These are phyloP conservation scores for Globisporangium paddicum DNA, from an alignment of 352 stramenopile species.

Conservation along the genomic window DNA sequence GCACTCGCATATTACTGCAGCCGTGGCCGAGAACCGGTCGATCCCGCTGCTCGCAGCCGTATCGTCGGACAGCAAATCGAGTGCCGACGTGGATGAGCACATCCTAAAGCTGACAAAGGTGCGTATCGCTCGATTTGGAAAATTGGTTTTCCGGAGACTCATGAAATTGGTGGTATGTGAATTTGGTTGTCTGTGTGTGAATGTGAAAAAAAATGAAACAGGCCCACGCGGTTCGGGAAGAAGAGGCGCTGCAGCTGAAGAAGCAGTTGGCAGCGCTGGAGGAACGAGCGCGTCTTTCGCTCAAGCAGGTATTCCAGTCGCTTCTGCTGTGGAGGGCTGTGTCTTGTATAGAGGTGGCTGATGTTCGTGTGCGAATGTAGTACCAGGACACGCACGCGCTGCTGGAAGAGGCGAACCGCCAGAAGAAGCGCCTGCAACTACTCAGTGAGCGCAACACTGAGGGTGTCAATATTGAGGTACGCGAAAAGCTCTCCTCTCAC, in stretches of 20 bases:
- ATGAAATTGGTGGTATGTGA: not conserved
- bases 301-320: constrained; percentile 58
- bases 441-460: constrained; percentile 32
- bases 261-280: constrained; percentile 40
- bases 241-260: constrained; percentile 40
- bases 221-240: constrained; percentile 23
- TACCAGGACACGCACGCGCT: constrained; percentile 52
- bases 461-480: constrained; percentile 66
- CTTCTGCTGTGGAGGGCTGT: too few species aligned
- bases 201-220: constrained; percentile 6
- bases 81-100: constrained; percentile 14
- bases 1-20: constrained; percentile 32
- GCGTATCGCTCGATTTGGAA: not conserved
- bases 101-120: constrained; percentile 25
- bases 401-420: constrained; percentile 43
- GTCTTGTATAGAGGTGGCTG: not conserved
- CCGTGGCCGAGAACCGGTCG: constrained; percentile 36
- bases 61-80: not conserved
- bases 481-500: not conserved
- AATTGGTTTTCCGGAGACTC: not conserved
- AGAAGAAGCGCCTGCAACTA: constrained; percentile 56
- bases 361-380: constrained; percentile 7
- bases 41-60: constrained; percentile 33
- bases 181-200: constrained; percentile 5
- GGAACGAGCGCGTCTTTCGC: constrained; percentile 30